Conservation (phyloP, 2,329 filamentous ascomycete genomes). For the Lizonia empirigonia region DNA sequence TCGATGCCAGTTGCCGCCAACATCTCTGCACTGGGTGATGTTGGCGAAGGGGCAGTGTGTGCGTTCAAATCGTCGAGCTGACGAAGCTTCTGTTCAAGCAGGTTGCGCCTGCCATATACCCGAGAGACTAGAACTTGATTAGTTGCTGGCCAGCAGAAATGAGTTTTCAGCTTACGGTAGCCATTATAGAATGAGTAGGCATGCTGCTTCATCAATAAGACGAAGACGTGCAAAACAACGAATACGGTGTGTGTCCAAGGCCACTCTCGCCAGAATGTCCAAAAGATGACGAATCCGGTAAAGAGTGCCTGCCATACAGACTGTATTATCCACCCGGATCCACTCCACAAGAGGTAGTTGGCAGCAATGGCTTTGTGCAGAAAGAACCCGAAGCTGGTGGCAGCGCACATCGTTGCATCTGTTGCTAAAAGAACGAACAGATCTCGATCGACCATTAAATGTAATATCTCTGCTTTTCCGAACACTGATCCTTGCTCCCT, state of each 20-base stretch:
- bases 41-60: slow-evolving; percentile 48
- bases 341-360: slow-evolving; percentile 70
- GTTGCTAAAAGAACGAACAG: slow-evolving; percentile 60
- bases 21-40: slow-evolving; percentile 4
- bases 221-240: slow-evolving; percentile 73
- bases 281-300: slow-evolving; percentile 65
- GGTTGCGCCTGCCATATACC: slow-evolving; percentile 56
- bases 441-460: slow-evolving; percentile 67
- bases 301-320: slow-evolving; percentile 74
- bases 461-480: slow-evolving; percentile 73
- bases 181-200: slow-evolving; percentile 82
- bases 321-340: slow-evolving; percentile 74
- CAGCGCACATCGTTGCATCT: slow-evolving; percentile 71
- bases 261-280: slow-evolving; percentile 75
- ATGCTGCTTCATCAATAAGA: slow-evolving; percentile 85
- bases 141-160: not conserved
- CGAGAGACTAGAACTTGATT: slow-evolving; percentile 56
- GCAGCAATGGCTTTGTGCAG: slow-evolving; percentile 66
- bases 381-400: slow-evolving; percentile 68
- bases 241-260: slow-evolving; percentile 84
- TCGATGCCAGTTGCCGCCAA: slow-evolving; percentile 26
- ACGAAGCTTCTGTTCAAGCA: slow-evolving; percentile 58
- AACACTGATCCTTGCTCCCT: slow-evolving; percentile 69
- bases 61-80: slow-evolving; percentile 63
- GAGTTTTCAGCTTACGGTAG: slow-evolving; percentile 53